phyloP scores from a whole-genome alignment of 2,329 filamentous ascomycete species.

The Lizonia empirigonia region DNA sequence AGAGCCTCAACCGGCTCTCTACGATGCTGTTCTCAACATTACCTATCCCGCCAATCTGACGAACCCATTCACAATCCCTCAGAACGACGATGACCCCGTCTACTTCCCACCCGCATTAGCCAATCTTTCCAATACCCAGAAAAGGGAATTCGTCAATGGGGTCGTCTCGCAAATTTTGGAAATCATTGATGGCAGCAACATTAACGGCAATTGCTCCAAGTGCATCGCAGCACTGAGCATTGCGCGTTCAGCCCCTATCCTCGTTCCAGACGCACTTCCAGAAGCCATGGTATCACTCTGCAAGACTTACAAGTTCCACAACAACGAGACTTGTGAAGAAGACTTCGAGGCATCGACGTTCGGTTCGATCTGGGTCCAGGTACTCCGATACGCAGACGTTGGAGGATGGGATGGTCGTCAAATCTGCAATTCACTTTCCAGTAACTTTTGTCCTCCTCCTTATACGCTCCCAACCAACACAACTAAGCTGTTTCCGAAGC shows the following conservation, averaged over 20 bases:
- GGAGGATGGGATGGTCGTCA: conserved; percentile 6
- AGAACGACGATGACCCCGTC: background rate
- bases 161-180: background rate
- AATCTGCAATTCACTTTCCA: conserved; percentile 6
- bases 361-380: conserved; percentile 4
- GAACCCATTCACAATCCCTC: conserved; percentile 1
- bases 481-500: background rate
- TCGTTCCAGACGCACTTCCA: conserved; percentile 1
- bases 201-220: conserved; percentile 7
- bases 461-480: conserved; percentile 1
- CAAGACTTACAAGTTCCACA: conserved; percentile 8
- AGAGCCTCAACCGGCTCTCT: conserved; percentile 5
- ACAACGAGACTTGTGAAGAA: conserved; percentile 2
- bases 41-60: conserved; percentile 4
- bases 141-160: background rate
- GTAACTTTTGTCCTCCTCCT: conserved; percentile 4
- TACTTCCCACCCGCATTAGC: conserved; percentile 4
- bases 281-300: conserved; percentile 3
- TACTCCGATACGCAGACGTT: conserved; percentile 7
- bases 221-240: conserved; percentile 1
- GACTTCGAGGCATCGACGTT: conserved; percentile 2
- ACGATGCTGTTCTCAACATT: conserved; percentile 7
- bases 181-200: background rate
- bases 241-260: background rate
- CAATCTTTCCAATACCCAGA: background rate